Evolutionary conservation across 352 stramenopile species (phyloP).

Genomic region (Aphanomyces euteiches): DNA sequence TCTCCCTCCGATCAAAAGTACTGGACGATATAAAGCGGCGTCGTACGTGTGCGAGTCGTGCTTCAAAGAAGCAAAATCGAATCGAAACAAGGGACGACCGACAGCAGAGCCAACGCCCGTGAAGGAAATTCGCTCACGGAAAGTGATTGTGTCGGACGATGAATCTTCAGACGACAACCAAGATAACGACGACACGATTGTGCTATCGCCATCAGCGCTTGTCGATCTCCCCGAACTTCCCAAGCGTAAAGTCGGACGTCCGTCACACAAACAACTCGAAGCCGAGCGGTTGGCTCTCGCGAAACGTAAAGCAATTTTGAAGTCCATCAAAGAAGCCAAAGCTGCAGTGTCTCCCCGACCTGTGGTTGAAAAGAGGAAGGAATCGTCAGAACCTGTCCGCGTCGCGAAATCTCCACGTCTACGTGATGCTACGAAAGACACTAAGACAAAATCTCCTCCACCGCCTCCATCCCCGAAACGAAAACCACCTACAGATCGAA

Average conservation of each 20-base stretch:
- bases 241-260: conserved; percentile 27
- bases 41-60: conserved; percentile 80
- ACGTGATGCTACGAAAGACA: not conserved
- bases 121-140: conserved; percentile 34
- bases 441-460: not conserved
- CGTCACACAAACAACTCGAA: conserved; percentile 29
- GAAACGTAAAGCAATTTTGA: conserved; percentile 27
- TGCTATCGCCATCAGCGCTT: conserved; percentile 7
- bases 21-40: conserved; percentile 76
- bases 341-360: not conserved
- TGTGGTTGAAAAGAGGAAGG: not conserved
- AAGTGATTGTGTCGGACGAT: conserved; percentile 1
- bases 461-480: not conserved
- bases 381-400: not conserved
- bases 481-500: conserved; percentile 3
- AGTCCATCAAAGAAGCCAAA: conserved; percentile 24
- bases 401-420: conserved; percentile 16
- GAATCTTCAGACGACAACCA: not conserved
- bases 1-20: conserved; percentile 79
- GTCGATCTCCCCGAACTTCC: conserved; percentile 23
- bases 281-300: conserved; percentile 16
- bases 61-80: conserved; percentile 68
- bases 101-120: conserved; percentile 40
- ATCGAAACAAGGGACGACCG: conserved; percentile 51
- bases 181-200: conserved; percentile 19